Evolutionary conservation across 495 filamentous ascomycete species (phyloP).

Genomic region (Daldinia grandis): DNA sequence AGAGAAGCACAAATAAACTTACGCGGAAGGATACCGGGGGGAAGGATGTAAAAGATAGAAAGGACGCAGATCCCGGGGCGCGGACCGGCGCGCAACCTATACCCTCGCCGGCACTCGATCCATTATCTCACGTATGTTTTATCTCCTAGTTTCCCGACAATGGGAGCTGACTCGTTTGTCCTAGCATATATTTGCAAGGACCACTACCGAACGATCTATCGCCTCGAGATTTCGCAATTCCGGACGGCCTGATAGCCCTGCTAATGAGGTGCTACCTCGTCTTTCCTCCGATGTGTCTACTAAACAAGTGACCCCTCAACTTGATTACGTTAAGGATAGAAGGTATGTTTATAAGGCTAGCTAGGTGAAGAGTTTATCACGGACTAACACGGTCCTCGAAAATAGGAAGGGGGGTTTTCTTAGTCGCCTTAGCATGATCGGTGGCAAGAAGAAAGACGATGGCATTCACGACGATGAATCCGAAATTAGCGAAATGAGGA

Average conservation of each 20-base stretch:
- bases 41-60: conserved; percentile 43
- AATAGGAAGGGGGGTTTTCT: conserved; percentile 86
- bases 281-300: conserved; percentile 48
- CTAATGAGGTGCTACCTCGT: conserved; percentile 51
- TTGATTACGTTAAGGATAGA: conserved; percentile 66
- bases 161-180: conserved; percentile 8
- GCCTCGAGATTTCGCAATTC: conserved; percentile 70
- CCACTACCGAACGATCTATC: conserved; percentile 76
- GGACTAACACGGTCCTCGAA: conserved; percentile 36
- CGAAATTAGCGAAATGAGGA: conserved; percentile 72
- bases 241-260: conserved; percentile 61
- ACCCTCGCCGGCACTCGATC: conserved; percentile 51
- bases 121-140: conserved; percentile 57
- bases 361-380: conserved; percentile 16
- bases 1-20: conserved; percentile 35
- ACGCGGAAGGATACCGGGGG: conserved; percentile 37
- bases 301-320: conserved; percentile 40
- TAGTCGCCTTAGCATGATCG: conserved; percentile 79
- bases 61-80: conserved; percentile 25
- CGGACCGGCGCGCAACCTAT: conserved; percentile 30
- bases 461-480: conserved; percentile 73
- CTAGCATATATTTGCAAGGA: conserved; percentile 80
- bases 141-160: conserved; percentile 1
- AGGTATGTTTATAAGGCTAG: conserved; percentile 60
- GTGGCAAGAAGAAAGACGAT: conserved; percentile 73